These are phyloP conservation scores for Apiotrichum gracile DNA, from an alignment of 1,284 basidiomycete species.

Conservation along the genomic window DNA sequence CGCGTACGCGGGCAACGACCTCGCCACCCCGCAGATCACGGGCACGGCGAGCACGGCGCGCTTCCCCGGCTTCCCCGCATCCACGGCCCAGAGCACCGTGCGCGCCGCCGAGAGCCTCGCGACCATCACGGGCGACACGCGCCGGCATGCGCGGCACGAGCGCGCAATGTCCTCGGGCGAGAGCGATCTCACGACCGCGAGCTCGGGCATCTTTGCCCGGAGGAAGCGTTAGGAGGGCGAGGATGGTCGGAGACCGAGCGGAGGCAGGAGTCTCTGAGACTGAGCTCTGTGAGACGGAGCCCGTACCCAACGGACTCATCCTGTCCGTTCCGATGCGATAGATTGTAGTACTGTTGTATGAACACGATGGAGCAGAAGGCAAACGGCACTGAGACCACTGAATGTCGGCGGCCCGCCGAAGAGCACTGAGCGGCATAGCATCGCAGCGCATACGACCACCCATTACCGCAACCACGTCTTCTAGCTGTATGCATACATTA, in stretches of 20 bases:
- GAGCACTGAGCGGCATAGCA: too few species aligned
- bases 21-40: not conserved
- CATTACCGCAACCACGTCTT: too few species aligned
- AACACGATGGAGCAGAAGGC: not conserved
- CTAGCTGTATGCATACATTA: not conserved
- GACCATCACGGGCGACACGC: slow-evolving; percentile 15
- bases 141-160: slow-evolving; percentile 6
- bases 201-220: not conserved
- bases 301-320: too few species aligned
- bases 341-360: slow-evolving; percentile 15
- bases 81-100: slow-evolving; percentile 17
- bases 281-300: too few species aligned
- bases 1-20: not conserved
- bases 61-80: slow-evolving; percentile 12
- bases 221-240: not conserved
- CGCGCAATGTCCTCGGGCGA: slow-evolving; percentile 4
- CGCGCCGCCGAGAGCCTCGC: slow-evolving; percentile 22
- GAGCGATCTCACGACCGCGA: slow-evolving; percentile 17
- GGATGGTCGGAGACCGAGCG: too few species aligned
- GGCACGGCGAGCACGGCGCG: not conserved
- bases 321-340: too few species aligned
- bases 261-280: too few species aligned
- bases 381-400: too few species aligned
- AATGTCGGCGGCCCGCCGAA: too few species aligned
- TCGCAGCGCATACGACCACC: too few species aligned